phyloP scores from a whole-genome alignment of 176 grass and related monocot species.

The Phragmites australis region DNA sequence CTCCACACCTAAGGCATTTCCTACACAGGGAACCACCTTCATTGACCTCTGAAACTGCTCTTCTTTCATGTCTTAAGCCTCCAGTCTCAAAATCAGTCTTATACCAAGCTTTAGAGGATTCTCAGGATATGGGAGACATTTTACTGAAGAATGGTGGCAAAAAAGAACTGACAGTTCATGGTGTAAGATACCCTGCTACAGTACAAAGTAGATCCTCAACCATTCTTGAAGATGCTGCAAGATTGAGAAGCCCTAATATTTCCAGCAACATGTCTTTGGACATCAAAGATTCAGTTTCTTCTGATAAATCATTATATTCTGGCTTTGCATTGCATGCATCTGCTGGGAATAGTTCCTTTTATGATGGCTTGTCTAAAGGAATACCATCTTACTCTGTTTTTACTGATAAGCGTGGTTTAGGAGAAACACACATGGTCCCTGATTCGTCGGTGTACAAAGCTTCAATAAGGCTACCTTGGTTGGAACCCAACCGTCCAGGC shows the following conservation, averaged over 20 bases:
- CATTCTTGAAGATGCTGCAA: slow-evolving; percentile 47
- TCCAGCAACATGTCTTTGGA: slow-evolving; percentile 46
- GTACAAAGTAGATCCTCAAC: slow-evolving; percentile 29
- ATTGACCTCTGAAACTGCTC: slow-evolving; percentile 67
- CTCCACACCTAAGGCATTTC: slow-evolving; percentile 69
- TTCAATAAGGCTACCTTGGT: slow-evolving; percentile 59
- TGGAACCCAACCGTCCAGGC: slow-evolving; percentile 67
- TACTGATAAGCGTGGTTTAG: slow-evolving; percentile 57
- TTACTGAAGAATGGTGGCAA: slow-evolving; percentile 48
- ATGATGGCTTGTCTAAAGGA: slow-evolving; percentile 79
- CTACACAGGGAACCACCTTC: slow-evolving; percentile 78
- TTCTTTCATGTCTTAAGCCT: slow-evolving; percentile 77
- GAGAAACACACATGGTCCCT: slow-evolving; percentile 49
- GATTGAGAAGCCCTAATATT: slow-evolving; percentile 45
- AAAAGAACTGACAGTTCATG: slow-evolving; percentile 52
- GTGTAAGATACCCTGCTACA: slow-evolving; percentile 43
- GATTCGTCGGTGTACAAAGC: slow-evolving; percentile 52
- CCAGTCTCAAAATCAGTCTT: slow-evolving; percentile 81
- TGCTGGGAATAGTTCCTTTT: slow-evolving; percentile 71
- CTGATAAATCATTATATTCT: slow-evolving; percentile 67
- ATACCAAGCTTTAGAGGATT: slow-evolving; percentile 82
- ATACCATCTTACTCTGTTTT: slow-evolving; percentile 89
- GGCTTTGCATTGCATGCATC: slow-evolving; percentile 61
- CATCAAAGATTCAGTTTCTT: slow-evolving; percentile 63
- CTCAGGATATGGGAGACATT: slow-evolving; percentile 69